phyloP scores from a whole-genome alignment of 306 rosid species.

The Quercus ilex region DNA sequence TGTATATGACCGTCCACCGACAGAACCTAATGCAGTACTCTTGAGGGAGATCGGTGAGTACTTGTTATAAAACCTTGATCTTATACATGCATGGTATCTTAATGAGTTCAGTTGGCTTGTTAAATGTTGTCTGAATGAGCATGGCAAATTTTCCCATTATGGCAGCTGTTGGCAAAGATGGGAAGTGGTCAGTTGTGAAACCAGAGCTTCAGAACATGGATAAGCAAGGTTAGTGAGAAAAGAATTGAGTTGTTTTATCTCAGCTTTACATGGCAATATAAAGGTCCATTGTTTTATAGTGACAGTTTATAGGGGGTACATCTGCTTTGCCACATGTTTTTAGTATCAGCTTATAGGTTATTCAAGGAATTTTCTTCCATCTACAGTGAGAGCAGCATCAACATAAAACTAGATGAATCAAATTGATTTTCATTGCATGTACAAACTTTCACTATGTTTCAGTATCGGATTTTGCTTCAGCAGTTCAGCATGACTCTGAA shows the following conservation, averaged over 20 bases:
- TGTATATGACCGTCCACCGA: conserved; percentile 88
- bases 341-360: not conserved
- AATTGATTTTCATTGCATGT: not conserved
- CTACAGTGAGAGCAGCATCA: not conserved
- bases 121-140: not conserved
- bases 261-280: not conserved
- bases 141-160: not conserved
- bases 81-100: conserved; percentile 9
- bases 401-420: not conserved
- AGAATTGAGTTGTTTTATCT: not conserved
- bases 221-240: conserved; percentile 32
- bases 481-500: not conserved
- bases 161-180: conserved; percentile 69
- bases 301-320: not conserved
- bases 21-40: conserved; percentile 65
- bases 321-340: not conserved
- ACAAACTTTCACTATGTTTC: not conserved
- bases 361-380: not conserved
- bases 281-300: not conserved
- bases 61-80: conserved; percentile 13
- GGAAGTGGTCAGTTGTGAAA: conserved; percentile 74
- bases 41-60: conserved; percentile 74
- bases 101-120: not conserved
- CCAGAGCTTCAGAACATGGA: conserved; percentile 56
- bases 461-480: not conserved